Conservation (phyloP, 2,329 filamentous ascomycete genomes). For the Aplosporella prunicola region DNA sequence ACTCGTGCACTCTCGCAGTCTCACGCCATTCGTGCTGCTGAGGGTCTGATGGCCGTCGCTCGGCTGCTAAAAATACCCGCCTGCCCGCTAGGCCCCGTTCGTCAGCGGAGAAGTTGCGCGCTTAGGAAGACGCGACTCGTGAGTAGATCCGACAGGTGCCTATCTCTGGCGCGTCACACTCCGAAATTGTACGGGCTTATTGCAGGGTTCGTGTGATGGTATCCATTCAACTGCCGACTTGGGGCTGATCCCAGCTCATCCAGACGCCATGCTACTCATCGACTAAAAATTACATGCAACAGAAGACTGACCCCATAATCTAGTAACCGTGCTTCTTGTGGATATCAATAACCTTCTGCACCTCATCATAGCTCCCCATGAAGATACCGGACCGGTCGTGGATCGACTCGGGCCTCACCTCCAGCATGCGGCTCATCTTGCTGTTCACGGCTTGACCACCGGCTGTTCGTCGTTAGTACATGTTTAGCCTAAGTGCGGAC, state of each 20-base stretch:
- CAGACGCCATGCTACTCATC: neutral
- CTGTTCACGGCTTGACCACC: constrained; percentile 88
- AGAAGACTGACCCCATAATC: constrained; percentile 2
- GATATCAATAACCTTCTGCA: constrained; percentile 86
- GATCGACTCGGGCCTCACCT: constrained; percentile 81
- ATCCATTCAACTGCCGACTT: neutral
- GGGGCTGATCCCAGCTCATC: neutral
- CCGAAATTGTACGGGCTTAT: too few species aligned
- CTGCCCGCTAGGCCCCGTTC: too few species aligned
- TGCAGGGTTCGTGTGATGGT: too few species aligned
- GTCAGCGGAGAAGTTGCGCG: too few species aligned
- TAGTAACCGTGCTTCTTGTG: constrained; percentile 48
- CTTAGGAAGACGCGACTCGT: too few species aligned
- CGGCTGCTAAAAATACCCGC: too few species aligned
- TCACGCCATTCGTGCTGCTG: too few species aligned
- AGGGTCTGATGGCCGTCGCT: too few species aligned
- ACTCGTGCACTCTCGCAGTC: too few species aligned
- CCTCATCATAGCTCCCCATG: constrained; percentile 86
- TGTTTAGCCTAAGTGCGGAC: neutral
- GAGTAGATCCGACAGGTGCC: too few species aligned
- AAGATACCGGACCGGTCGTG: constrained; percentile 95
- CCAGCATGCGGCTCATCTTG: constrained; percentile 83
- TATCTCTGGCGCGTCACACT: too few species aligned
- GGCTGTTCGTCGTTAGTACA: constrained; percentile 43
- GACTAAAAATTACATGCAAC: neutral